Percentiles rank a stretch among this genome's conserved stretches.
These are phyloP conservation scores for Lavandula angustifolia DNA, from an alignment of 257 asterid genomes.

Conservation along the genomic window DNA sequence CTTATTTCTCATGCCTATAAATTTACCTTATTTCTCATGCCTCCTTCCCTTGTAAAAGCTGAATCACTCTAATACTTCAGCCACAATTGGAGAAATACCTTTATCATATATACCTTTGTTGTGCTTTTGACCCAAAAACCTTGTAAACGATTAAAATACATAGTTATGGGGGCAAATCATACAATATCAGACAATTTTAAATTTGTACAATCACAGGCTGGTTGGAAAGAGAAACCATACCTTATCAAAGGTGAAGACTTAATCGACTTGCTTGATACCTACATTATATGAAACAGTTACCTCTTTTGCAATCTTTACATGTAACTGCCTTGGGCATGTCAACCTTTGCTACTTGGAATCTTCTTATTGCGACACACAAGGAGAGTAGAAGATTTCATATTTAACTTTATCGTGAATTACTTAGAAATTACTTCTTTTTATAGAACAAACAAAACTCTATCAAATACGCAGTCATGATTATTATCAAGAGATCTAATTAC, in stretches of 20 bases:
- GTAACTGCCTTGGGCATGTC: constrained; percentile 55
- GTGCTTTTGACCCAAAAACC: constrained; percentile 89
- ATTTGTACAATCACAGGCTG: constrained; percentile 17
- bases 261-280: constrained; percentile 73
- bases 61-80: constrained; percentile 76
- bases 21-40: no score
- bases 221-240: constrained; percentile 34
- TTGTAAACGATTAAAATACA: constrained; percentile 19
- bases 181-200: not conserved
- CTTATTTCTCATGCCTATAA: no score
- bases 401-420: no score
- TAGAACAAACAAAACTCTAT: no score
- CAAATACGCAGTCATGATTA: no score
- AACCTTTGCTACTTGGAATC: constrained; percentile 59
- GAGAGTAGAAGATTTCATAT: no score
- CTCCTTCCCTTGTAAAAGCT: no score
- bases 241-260: constrained; percentile 79
- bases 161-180: not conserved
- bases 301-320: constrained; percentile 74
- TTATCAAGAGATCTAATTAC: no score
- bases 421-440: no score
- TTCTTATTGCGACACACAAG: no score
- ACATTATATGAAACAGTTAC: constrained; percentile 61
- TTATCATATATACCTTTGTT: constrained; percentile 81
- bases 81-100: constrained; percentile 74